Evolutionary conservation across 169 alveolate species (phyloP).

Genomic region (Plasmodium chabaudi): DNA sequence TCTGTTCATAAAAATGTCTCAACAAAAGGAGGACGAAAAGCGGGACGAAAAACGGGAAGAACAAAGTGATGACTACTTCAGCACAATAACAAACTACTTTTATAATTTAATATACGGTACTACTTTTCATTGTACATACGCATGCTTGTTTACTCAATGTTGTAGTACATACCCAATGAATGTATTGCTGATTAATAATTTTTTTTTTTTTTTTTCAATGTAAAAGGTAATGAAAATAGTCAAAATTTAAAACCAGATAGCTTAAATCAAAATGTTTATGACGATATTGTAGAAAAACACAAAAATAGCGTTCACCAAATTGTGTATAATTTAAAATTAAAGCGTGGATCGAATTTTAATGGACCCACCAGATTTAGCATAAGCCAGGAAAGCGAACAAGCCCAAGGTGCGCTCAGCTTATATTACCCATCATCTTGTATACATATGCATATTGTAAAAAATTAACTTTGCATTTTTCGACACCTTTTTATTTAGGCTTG

Average conservation of each 20-base stretch:
- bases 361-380: constrained; percentile 9
- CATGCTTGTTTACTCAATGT: background rate
- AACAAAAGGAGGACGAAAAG: background rate
- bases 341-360: constrained; percentile 20
- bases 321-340: constrained; percentile 50
- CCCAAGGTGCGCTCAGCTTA: background rate
- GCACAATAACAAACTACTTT: constrained; percentile 25
- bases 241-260: background rate
- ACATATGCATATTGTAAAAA: background rate
- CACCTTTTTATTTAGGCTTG: background rate
- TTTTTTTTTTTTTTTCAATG: constrained; percentile 16
- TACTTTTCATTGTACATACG: background rate
- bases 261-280: background rate
- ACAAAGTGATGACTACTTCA: constrained; percentile 21
- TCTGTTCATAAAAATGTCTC: no score
- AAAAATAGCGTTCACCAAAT: constrained; percentile 52
- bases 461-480: background rate
- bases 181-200: background rate
- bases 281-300: background rate
- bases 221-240: constrained; percentile 6
- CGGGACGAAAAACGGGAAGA: constrained; percentile 15
- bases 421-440: background rate
- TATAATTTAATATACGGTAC: constrained; percentile 35
- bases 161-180: no score
- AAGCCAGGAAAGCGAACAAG: background rate